Base-by-base conservation (phyloP, 148 eudicot genomes). In the Suaeda aralocaspica region DNA sequence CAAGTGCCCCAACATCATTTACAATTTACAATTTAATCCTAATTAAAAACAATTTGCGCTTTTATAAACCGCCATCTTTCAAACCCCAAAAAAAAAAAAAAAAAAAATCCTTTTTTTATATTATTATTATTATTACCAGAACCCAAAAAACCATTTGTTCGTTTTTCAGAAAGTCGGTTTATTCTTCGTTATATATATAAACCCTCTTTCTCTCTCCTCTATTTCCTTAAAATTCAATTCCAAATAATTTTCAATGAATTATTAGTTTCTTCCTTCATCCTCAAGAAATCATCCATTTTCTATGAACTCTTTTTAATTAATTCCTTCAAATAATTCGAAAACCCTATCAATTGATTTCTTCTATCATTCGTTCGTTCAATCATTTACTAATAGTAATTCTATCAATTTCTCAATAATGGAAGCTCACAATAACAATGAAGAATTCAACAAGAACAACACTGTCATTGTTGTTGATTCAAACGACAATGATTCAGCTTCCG, bases 401-500 rank as follows among this genome's bases (percentile, higher is more conserved):
- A n/a, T n/a, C n/a, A n/a, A n/a, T n/a, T n/a, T n/a, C n/a, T n/a
- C n/a, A 19, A 45, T 9, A 9, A 36, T 65, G 60, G 60, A 11
- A 56, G 19, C 33, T 14, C 26, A 19, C 45, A 34, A 59, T 1
- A 13, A 1, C 41, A 2, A 10, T 56, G 18, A 25, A 2, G 41
- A 60, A 60, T 60, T 60, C 45, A 12, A 34, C 45, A 56, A 57
- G 61, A 64, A 25, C 66, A 2, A 46, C 68, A 18, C n/a, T n/a
- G 42, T 41, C 3, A 7, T 5, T n/a, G n/a, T n/a, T n/a, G n/a
- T n/a, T n/a, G n/a, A n/a, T n/a, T n/a, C n/a, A n/a, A n/a, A 61
- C 28, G 73, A 75, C 36, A 45, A 36, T n/a, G 73, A 75, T 22
- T 44, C 77, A 2, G 55, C 74, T 53, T 84, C 91, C 6, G 98